Percentiles rank a stretch among this genome's conserved stretches.
These are phyloP conservation scores for Acacia crassicarpa DNA, from an alignment of 306 rosid genomes.

Conservation along the genomic window DNA sequence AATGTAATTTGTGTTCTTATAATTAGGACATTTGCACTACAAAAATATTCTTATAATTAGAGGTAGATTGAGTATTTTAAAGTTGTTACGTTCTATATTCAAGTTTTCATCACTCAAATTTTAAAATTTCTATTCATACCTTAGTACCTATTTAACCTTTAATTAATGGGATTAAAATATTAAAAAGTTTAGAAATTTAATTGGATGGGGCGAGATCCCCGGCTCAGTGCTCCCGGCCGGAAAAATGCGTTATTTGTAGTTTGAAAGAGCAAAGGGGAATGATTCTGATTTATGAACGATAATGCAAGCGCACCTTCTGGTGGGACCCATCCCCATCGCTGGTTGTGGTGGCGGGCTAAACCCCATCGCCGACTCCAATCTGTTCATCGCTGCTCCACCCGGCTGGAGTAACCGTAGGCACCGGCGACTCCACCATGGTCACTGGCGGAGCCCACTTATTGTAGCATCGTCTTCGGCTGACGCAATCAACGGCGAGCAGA, in stretches of 20 bases:
- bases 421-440: conserved; percentile 27
- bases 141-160: too few species aligned
- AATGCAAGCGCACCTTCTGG: conserved; percentile 65
- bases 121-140: too few species aligned
- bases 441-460: conserved; percentile 27
- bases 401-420: conserved; percentile 14
- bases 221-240: background rate
- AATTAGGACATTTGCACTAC: too few species aligned
- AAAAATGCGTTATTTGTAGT: background rate
- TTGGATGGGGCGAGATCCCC: background rate
- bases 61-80: too few species aligned
- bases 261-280: background rate
- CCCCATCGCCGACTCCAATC: conserved; percentile 31
- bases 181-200: background rate
- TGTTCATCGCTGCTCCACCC: conserved; percentile 31
- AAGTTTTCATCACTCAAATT: too few species aligned
- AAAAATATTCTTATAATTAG: too few species aligned
- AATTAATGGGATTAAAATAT: too few species aligned
- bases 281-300: conserved; percentile 9
- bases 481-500: conserved; percentile 45
- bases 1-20: too few species aligned
- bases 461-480: conserved; percentile 40
- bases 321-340: conserved; percentile 60
- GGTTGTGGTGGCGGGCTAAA: conserved; percentile 19
- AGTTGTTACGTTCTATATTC: too few species aligned